phyloP scores from a whole-genome alignment of 768 basidiomycete genomes.

The Mycena leptocephala region DNA sequence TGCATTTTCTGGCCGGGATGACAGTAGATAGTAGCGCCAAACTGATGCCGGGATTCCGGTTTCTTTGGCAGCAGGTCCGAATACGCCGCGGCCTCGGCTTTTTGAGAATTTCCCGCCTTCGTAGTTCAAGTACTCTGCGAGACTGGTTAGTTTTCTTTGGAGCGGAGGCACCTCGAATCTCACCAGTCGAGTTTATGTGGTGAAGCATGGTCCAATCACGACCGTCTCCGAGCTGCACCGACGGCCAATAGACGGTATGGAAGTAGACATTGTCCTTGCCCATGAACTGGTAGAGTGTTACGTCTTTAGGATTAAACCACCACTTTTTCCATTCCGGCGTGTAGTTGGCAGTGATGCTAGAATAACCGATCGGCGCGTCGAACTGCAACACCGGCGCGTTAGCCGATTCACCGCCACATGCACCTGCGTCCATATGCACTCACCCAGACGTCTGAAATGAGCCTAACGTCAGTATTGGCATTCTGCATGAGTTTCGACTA shows the following conservation, averaged over 20 bases:
- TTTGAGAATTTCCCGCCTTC: constrained; percentile 99
- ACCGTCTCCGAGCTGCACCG: constrained; percentile 90
- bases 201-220: constrained; percentile 95
- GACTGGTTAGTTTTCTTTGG: background rate
- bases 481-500: background rate
- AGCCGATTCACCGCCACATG: background rate
- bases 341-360: constrained; percentile 97
- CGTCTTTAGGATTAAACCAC: constrained; percentile 96
- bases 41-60: constrained; percentile 95
- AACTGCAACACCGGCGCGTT: background rate
- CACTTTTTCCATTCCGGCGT: constrained; percentile 96
- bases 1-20: constrained; percentile 92
- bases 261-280: constrained; percentile 99
- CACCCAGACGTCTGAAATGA: constrained; percentile 90
- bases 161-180: constrained; percentile 36
- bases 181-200: constrained; percentile 96
- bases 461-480: constrained; percentile 14
- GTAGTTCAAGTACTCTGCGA: constrained; percentile 94
- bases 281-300: constrained; percentile 98
- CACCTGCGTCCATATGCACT: constrained; percentile 45
- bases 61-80: constrained; percentile 94
- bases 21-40: constrained; percentile 97
- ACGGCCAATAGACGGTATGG: constrained; percentile 96
- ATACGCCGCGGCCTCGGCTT: constrained; percentile 96
- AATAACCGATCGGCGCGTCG: constrained; percentile 81